Conservation (phyloP, 306 rosid genomes). For the Fagus sylvatica region DNA sequence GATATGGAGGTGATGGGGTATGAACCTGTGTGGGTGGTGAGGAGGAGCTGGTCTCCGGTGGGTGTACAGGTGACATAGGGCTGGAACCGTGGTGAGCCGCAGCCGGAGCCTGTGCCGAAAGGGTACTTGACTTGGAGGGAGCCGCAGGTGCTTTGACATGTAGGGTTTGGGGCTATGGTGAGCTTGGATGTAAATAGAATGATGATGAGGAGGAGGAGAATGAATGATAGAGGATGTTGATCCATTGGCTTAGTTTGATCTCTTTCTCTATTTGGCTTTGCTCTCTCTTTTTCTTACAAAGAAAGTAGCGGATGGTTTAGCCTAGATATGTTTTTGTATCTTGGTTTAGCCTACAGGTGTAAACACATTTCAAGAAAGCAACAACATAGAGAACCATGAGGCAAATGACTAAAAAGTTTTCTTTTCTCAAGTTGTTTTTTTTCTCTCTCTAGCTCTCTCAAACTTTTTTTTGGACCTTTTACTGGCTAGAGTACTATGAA, state of each 20-base stretch:
- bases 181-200: not conserved
- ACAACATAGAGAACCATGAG: not conserved
- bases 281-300: not conserved
- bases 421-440: not conserved
- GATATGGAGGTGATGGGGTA: constrained; percentile 62
- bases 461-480: not conserved
- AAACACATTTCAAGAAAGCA: not conserved
- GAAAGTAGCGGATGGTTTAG: not conserved
- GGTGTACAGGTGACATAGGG: constrained; percentile 47
- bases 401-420: not conserved
- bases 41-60: constrained; percentile 33
- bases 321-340: not conserved
- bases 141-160: constrained; percentile 57
- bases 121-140: constrained; percentile 51
- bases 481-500: too few species aligned
- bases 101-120: constrained; percentile 62
- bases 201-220: constrained; percentile 10
- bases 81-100: constrained; percentile 63
- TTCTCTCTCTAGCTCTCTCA: not conserved
- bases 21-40: constrained; percentile 55
- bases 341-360: not conserved
- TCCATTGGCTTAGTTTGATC: constrained; percentile 12
- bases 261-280: not conserved
- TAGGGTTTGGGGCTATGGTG: constrained; percentile 5
- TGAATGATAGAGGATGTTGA: not conserved